Evolutionary conservation across 2,329 filamentous ascomycete genomes (phyloP).

Genomic region (Sphaerostilbella broomeana): DNA sequence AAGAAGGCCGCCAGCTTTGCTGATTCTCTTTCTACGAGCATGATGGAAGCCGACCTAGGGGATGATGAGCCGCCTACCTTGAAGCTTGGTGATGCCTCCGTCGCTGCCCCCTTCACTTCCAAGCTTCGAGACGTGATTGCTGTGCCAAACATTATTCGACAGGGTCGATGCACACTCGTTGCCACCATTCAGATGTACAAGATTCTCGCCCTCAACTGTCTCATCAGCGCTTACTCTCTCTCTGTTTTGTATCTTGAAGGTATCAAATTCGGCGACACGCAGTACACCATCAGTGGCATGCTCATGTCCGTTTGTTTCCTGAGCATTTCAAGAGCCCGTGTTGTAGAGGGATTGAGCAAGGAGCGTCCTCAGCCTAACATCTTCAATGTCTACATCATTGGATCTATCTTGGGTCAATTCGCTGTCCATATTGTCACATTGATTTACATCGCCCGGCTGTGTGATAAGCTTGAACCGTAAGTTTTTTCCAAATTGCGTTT

Average conservation of each 20-base stretch:
- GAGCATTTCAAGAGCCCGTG: conserved; percentile 94
- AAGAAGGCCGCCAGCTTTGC: conserved; percentile 72
- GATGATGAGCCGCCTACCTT: conserved; percentile 90
- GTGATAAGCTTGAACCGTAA: conserved; percentile 79
- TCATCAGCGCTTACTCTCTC: conserved; percentile 95
- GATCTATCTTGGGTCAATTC: conserved; percentile 94
- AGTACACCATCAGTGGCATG: conserved; percentile 98
- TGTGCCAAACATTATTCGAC: conserved; percentile 95
- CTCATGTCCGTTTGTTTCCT: conserved; percentile 99
- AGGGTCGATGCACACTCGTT: conserved; percentile 94
- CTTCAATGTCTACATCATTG: conserved; percentile 98
- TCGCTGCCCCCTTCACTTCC: conserved; percentile 94
- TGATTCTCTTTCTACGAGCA: conserved; percentile 75
- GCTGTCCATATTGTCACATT: conserved; percentile 90
- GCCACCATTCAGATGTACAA: conserved; percentile 99
- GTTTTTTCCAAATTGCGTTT: conserved; percentile 29
- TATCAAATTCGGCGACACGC: conserved; percentile 97
- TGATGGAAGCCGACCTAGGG: conserved; percentile 86
- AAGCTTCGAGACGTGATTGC: conserved; percentile 96
- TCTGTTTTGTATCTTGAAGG: conserved; percentile 95
- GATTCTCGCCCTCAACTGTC: conserved; percentile 93
- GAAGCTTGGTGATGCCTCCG: conserved; percentile 94
- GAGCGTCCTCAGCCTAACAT: conserved; percentile 98
- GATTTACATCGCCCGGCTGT: conserved; percentile 87
- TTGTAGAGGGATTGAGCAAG: conserved; percentile 91